Conservation (phyloP, 2,329 filamentous ascomycete species). For the Colletotrichum simmondsii region DNA sequence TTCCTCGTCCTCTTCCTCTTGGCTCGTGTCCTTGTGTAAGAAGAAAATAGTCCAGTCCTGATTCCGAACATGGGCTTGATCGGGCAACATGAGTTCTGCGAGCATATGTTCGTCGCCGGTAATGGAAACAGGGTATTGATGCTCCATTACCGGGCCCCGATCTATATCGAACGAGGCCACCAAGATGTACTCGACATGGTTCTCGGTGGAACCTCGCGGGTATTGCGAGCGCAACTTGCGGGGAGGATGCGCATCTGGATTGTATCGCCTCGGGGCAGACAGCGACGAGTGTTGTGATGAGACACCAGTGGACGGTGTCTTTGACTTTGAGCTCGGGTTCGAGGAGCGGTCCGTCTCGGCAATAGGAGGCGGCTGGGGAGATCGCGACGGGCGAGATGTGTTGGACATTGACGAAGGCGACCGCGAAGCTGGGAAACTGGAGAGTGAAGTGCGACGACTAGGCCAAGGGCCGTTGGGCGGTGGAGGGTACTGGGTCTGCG, state of each 20-base stretch:
- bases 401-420: slow-evolving; percentile 69
- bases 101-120: slow-evolving; percentile 98
- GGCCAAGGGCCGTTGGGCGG: slow-evolving; percentile 38
- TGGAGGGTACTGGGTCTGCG: slow-evolving; percentile 46
- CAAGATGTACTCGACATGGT: slow-evolving; percentile 98
- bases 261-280: slow-evolving; percentile 60
- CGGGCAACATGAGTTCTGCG: slow-evolving; percentile 97
- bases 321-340: slow-evolving; percentile 69
- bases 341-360: slow-evolving; percentile 67
- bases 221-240: slow-evolving; percentile 79
- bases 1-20: slow-evolving; percentile 83
- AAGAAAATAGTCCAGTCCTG: slow-evolving; percentile 99
- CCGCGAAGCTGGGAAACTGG: slow-evolving; percentile 71
- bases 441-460: slow-evolving; percentile 67
- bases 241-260: slow-evolving; percentile 61
- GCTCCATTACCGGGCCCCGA: slow-evolving; percentile 95
- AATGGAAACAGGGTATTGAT: slow-evolving; percentile 94
- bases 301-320: slow-evolving; percentile 66
- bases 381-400: slow-evolving; percentile 63
- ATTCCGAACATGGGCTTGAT: slow-evolving; percentile 92
- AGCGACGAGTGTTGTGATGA: slow-evolving; percentile 72
- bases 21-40: slow-evolving; percentile 91
- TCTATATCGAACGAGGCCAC: slow-evolving; percentile 98
- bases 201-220: slow-evolving; percentile 78
- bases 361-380: slow-evolving; percentile 60